A percentile compares a stretch with the other conserved stretches of the same genome.
phyloP scores from a whole-genome alignment of 2,329 filamentous ascomycete genomes.

The Ceratocystis alfenasii region DNA sequence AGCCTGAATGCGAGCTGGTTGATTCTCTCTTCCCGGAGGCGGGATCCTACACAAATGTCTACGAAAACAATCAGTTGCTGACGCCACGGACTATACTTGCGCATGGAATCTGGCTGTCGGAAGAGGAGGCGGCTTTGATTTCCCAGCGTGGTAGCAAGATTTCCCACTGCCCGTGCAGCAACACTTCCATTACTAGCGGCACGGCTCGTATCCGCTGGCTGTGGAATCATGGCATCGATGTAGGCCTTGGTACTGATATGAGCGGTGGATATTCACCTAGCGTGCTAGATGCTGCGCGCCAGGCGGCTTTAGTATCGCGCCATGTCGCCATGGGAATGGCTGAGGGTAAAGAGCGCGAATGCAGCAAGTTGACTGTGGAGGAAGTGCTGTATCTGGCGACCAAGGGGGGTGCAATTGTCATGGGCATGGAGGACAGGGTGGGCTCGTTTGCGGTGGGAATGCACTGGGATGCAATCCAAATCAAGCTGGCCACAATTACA shows the following conservation, averaged over 20 bases:
- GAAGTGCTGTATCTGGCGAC: conserved; percentile 83
- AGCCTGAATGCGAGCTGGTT: conserved; percentile 60
- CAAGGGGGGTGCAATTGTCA: conserved; percentile 68
- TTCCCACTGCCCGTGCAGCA: conserved; percentile 77
- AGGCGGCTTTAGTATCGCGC: conserved; percentile 67
- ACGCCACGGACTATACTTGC: conserved; percentile 66
- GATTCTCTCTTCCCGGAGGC: conserved; percentile 52
- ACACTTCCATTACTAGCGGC: conserved; percentile 70
- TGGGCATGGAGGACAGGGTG: conserved; percentile 59
- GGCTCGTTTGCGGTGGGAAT: conserved; percentile 77
- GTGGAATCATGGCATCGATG: conserved; percentile 59
- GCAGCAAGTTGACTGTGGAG: conserved; percentile 63
- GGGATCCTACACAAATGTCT: conserved; percentile 61
- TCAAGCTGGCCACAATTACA: conserved; percentile 47
- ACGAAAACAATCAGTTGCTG: conserved; percentile 61
- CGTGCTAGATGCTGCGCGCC: conserved; percentile 70
- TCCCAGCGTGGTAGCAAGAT: conserved; percentile 51
- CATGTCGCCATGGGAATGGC: conserved; percentile 48
- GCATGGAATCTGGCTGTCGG: conserved; percentile 66
- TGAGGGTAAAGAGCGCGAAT: conserved; percentile 32
- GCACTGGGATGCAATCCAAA: conserved; percentile 82
- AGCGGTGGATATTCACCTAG: conserved; percentile 75
- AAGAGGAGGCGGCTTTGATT: conserved; percentile 55
- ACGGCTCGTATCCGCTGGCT: conserved; percentile 63
- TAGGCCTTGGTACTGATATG: conserved; percentile 85